These are phyloP conservation scores for Trichoderma sp. DNA, from an alignment of 2,329 filamentous ascomycete species.

Conservation along the genomic window DNA sequence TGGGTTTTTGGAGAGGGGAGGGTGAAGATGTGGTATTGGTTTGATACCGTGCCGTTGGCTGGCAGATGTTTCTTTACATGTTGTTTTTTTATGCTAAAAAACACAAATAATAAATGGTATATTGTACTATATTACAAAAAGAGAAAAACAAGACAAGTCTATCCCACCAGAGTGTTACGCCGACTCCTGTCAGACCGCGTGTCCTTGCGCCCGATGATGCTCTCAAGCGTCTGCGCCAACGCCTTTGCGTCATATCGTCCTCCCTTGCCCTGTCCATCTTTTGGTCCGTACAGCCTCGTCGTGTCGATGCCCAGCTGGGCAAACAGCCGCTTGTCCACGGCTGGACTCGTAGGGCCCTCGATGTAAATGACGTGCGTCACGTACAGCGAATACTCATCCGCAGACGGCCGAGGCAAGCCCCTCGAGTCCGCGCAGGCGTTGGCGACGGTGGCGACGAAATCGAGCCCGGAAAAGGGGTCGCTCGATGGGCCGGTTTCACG, in stretches of 20 bases:
- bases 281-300: conserved; percentile 72
- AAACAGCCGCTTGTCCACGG: conserved; percentile 65
- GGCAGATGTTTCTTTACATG: neutral
- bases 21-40: neutral
- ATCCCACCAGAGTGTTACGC: conserved; percentile 44
- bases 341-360: conserved; percentile 66
- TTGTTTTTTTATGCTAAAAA: neutral
- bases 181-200: conserved; percentile 38
- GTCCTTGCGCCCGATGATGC: conserved; percentile 63
- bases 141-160: neutral
- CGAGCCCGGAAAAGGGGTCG: conserved; percentile 66
- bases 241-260: conserved; percentile 73
- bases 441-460: conserved; percentile 79
- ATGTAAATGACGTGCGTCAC: conserved; percentile 83
- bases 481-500: conserved; percentile 76
- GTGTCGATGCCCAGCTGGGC: conserved; percentile 69
- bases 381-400: conserved; percentile 60
- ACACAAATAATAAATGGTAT: conserved; percentile 7
- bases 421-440: conserved; percentile 70
- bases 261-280: conserved; percentile 40
- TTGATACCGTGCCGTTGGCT: conserved; percentile 12
- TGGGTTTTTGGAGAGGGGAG: neutral
- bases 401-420: conserved; percentile 39
- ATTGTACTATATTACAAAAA: neutral
- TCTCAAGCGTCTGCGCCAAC: conserved; percentile 71